Percentiles rank a stretch among this genome's conserved stretches.
Conservation (phyloP, 345 rosid species). For the Lepidium didymum region DNA sequence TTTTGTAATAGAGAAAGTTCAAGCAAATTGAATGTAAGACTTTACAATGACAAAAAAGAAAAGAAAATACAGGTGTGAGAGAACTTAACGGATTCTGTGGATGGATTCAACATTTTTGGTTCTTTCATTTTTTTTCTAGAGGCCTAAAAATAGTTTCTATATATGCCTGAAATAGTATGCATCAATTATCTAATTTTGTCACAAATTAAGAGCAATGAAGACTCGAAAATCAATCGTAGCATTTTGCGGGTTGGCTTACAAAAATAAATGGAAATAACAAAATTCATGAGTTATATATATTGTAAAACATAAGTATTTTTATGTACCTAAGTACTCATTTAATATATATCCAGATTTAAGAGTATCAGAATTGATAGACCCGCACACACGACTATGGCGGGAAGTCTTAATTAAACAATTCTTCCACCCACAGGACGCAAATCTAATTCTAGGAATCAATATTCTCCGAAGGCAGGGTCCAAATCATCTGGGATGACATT, state of each 20-base stretch:
- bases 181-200: neutral
- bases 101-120: conserved; percentile 5
- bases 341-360: too few relatives aligned
- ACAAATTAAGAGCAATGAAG: neutral
- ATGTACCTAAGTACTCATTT: too few relatives aligned
- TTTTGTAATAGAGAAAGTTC: neutral
- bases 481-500: too few relatives aligned
- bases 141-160: conserved; percentile 4
- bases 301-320: too few relatives aligned
- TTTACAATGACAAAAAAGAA: neutral
- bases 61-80: neutral
- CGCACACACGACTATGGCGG: too few relatives aligned
- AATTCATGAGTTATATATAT: too few relatives aligned
- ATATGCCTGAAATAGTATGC: neutral
- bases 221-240: neutral
- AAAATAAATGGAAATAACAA: too few relatives aligned
- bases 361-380: too few relatives aligned
- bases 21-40: neutral
- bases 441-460: too few relatives aligned
- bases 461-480: too few relatives aligned
- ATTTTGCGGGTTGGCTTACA: neutral
- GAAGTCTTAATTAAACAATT: too few relatives aligned
- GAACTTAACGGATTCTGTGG: conserved; percentile 9
- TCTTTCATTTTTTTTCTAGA: conserved; percentile 10
- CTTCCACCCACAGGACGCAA: too few relatives aligned